Evolutionary conservation across 2,329 filamentous ascomycete genomes (phyloP).

Genomic region (Nothophaeocryptopus gaeumannii): DNA sequence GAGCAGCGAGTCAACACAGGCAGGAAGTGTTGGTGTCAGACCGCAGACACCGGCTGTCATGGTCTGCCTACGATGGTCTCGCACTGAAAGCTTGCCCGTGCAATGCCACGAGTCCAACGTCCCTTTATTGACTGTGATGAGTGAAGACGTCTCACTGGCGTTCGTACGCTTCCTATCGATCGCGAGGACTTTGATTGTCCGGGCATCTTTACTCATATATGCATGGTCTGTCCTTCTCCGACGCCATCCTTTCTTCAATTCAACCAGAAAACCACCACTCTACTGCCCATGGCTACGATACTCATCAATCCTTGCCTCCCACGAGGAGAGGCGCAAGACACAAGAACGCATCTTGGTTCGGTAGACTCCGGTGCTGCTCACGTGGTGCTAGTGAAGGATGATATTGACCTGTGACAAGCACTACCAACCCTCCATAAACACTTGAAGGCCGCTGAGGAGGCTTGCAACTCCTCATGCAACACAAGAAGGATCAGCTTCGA

Average conservation of each 20-base stretch:
- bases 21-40: not conserved
- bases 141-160: not conserved
- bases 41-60: not conserved
- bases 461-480: no score
- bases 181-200: slow-evolving; percentile 3
- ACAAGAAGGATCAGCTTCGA: no score
- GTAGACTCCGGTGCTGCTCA: slow-evolving; percentile 1
- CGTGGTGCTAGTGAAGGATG: not conserved
- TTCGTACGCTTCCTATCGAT: not conserved
- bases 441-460: no score
- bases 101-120: no score
- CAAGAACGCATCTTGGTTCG: slow-evolving; percentile 4
- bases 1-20: not conserved
- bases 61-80: not conserved
- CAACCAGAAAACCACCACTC: no score
- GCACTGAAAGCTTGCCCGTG: not conserved
- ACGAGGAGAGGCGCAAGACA: not conserved
- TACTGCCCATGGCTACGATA: no score
- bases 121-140: no score
- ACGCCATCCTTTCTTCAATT: no score
- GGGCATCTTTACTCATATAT: slow-evolving; percentile 12
- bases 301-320: not conserved
- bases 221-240: no score
- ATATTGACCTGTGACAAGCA: not conserved
- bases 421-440: no score